Evolutionary conservation across 352 stramenopile genomes (phyloP).

Genomic region (Blastocystis sp.): DNA sequence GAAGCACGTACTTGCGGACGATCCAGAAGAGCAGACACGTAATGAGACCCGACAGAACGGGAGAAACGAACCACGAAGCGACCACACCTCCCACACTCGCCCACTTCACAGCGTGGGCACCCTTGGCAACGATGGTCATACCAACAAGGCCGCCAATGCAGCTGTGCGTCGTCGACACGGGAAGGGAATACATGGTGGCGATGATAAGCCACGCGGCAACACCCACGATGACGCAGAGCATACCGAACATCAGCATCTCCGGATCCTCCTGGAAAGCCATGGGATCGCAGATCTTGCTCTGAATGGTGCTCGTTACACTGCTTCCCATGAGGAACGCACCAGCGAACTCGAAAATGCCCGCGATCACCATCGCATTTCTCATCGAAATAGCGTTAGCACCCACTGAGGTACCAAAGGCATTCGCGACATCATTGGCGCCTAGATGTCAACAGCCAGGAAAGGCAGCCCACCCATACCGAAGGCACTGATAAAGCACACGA

Average conservation of each 20-base stretch:
- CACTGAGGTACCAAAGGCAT: slow-evolving; percentile 75
- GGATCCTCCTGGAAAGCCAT: slow-evolving; percentile 77
- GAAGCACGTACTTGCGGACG: slow-evolving; percentile 73
- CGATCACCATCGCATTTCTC: slow-evolving; percentile 73
- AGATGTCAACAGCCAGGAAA: slow-evolving; percentile 70
- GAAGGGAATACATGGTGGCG: slow-evolving; percentile 76
- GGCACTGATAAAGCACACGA: slow-evolving; percentile 74
- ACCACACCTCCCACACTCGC: slow-evolving; percentile 61
- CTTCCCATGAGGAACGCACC: slow-evolving; percentile 75
- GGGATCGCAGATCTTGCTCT: slow-evolving; percentile 74
- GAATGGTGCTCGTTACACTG: slow-evolving; percentile 74
- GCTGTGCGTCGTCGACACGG: slow-evolving; percentile 79
- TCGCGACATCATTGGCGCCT: slow-evolving; percentile 76
- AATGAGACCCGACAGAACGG: slow-evolving; percentile 72
- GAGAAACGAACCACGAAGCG: slow-evolving; percentile 75
- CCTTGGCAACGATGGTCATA: slow-evolving; percentile 75
- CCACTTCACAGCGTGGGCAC: slow-evolving; percentile 69
- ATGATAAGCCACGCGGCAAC: slow-evolving; percentile 75
- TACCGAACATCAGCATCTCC: slow-evolving; percentile 73
- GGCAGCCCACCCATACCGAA: slow-evolving; percentile 73
- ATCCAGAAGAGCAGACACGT: slow-evolving; percentile 73
- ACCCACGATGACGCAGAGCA: slow-evolving; percentile 74
- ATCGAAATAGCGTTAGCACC: slow-evolving; percentile 75
- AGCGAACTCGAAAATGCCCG: slow-evolving; percentile 74
- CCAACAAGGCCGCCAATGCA: slow-evolving; percentile 78